Base-by-base conservation (phyloP, 2,329 filamentous ascomycete species). In the Mycosphaerella arachidis region DNA sequence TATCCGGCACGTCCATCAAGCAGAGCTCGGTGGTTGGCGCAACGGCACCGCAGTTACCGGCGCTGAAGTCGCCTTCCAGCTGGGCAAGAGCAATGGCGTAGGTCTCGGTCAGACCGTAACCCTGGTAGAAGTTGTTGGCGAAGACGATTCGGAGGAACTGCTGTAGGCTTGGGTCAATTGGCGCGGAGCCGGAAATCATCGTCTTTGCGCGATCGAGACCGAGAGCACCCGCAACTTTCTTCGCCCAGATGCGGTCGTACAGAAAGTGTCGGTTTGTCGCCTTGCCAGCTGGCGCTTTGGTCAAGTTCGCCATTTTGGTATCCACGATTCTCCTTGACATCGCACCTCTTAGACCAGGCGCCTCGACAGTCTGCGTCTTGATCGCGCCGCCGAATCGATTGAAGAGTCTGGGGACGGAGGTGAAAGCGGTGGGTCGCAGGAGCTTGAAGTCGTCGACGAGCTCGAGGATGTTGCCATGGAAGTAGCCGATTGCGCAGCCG, bases 21-120 rank as follows among this genome's bases (percentile, higher is more conserved):
- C 92, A 96, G 53, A 87, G 78, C 78, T 99, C 94, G 8, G 83
- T 76, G 61, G 81, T 82, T 7, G 86, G 81, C 62, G 84, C 82
- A 0, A 92, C 82, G 5, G 83, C 86, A 55, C 94, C 94, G 67
- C 93, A 93, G 76, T 92, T 96, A 62, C 91, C 92, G 4, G 87
- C 79, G 8, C 82, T 83, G 72, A 90, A 86, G 74, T 99, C 94
- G 51, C 82, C 82, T 1, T 79, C 74, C 10, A 84, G 70, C 77
- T 97, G 94, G 37, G 85, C 83, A 12, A 88, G 82, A 24, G 84
- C 86, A 31, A 88, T 84, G 48, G 92, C 92, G 71, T 96, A 97
- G 0, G 92, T 90, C 77, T 99, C 94, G 1, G 94, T 99, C 74
- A 99, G 81, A 53, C 94, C 94, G 74, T 93, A 99, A 31, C 93